Percentiles rank a stretch among this genome's conserved stretches.
These are phyloP conservation scores for Zopfochytrium polystomum DNA, from an alignment of 371 early-diverging fungal species.

Conservation along the genomic window DNA sequence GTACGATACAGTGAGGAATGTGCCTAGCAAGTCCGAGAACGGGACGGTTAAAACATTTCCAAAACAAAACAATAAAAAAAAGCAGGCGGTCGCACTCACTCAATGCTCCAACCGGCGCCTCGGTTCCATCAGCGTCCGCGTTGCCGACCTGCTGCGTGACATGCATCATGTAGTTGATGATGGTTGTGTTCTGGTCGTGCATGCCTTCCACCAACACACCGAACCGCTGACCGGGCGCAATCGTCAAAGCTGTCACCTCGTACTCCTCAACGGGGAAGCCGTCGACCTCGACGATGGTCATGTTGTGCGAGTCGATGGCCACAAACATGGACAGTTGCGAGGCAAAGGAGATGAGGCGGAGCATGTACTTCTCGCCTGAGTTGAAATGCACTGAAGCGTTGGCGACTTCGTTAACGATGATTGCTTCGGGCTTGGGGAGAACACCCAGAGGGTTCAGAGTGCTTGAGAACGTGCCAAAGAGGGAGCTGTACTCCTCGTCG, in stretches of 20 bases:
- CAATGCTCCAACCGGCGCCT: background rate
- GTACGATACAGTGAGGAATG: background rate
- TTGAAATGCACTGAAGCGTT: background rate
- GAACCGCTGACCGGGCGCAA: slow-evolving; percentile 21
- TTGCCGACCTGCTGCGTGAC: background rate
- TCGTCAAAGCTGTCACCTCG: background rate
- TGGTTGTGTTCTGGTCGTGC: slow-evolving; percentile 3
- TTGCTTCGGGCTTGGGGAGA: slow-evolving; percentile 1
- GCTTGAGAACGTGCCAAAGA: slow-evolving; percentile 1
- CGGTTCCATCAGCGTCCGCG: slow-evolving; percentile 4
- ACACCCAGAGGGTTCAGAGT: slow-evolving; percentile 3
- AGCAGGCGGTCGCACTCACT: too few species aligned
- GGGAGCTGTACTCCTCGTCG: background rate
- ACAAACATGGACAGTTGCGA: slow-evolving; percentile 2
- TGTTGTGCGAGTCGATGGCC: slow-evolving; percentile 8
- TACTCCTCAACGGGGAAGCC: background rate
- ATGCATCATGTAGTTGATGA: slow-evolving; percentile 3
- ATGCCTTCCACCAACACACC: slow-evolving; percentile 3
- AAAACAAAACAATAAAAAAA: background rate
- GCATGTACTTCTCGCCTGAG: background rate
- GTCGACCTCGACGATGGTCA: slow-evolving; percentile 11
- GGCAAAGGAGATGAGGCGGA: slow-evolving; percentile 7
- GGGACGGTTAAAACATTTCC: background rate
- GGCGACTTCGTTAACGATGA: background rate
- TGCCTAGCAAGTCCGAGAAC: background rate